Evolutionary conservation across 805 yeast species (phyloP), one percentile per base, ranked within the genome.

Genomic region (Ogataea degrootiae): DNA sequence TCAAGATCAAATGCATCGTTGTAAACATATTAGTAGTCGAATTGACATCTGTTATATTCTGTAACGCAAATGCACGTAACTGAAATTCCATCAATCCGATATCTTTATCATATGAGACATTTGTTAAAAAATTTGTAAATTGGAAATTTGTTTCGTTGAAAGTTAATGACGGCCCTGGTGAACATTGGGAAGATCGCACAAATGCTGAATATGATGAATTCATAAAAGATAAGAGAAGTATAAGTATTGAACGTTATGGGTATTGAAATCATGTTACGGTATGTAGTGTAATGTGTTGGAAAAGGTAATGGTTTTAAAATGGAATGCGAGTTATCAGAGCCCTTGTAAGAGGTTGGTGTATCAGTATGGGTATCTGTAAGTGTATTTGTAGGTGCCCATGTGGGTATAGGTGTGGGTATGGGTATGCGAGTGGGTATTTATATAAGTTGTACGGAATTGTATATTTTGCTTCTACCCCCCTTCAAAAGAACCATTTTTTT

Each of bases 11-110:
- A 45, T 75, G 78, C 39, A 78, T 58, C 2, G 80, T 75, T 9
- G 82, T 75, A 56, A 61, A 77, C 51, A 62, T 68, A 58, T 77
- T 76, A 1, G 81, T 72, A 3, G 70, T 60, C 2, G 52, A 11
- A 53, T 78, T 70, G 33, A 76, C 75, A 50, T 77, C 82, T 14
- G 64, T 53, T 9, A 77, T 70, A 21, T 53, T 45, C 7, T 45
- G 49, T 11, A 55, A 37, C 5, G 65, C 61, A 37, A 52, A 49
- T 5, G 55, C 42, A 22, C 54, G 49, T 5, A 57, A 29, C 29
- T 56, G 47, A 35, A 58, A 46, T 15, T 53, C 45, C 48, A 57
- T 37, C 2, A 44, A n/a, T 5, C 48, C 53, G 1, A 37, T 21
- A 1, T 47, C 53, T 17, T 43, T 46, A 31, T 47, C 33, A 42